Percentiles rank a stretch among this genome's conserved stretches.
Conservation (phyloP, 352 stramenopile genomes). For the Phytophthora agathidicida region DNA sequence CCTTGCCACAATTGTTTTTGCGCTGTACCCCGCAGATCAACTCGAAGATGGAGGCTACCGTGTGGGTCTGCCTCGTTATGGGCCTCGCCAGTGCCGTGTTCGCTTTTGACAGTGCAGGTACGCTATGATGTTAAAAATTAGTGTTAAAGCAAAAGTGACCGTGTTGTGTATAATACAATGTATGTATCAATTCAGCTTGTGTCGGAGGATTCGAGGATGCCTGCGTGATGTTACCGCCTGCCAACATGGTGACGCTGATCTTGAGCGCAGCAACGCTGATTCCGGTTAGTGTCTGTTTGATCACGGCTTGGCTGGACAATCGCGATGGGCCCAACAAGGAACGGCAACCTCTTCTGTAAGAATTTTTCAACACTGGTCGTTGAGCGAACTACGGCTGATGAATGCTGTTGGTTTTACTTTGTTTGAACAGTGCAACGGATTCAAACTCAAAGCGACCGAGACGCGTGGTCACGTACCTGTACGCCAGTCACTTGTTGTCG, state of each 20-base stretch:
- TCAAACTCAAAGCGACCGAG: too few species aligned
- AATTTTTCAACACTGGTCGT: too few species aligned
- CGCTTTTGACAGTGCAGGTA: conserved; percentile 8
- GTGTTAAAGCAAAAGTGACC: too few species aligned
- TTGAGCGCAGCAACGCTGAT: conserved; percentile 13
- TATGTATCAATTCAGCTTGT: background rate
- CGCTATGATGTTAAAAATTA: too few species aligned
- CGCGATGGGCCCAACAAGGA: background rate
- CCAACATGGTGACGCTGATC: conserved; percentile 22
- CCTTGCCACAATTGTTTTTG: conserved; percentile 6
- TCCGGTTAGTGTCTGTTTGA: conserved; percentile 5
- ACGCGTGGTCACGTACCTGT: too few species aligned
- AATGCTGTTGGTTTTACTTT: too few species aligned
- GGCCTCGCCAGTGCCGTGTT: conserved; percentile 4
- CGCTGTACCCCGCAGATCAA: background rate
- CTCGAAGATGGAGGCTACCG: conserved; percentile 10
- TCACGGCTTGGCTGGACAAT: conserved; percentile 14
- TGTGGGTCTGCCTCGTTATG: conserved; percentile 9
- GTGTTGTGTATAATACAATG: background rate
- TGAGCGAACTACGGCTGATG: too few species aligned
- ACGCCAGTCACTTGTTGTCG: too few species aligned
- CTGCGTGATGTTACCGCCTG: conserved; percentile 9
- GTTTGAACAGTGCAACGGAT: too few species aligned
- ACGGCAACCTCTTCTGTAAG: conserved; percentile 5
- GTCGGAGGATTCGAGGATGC: background rate